Evolutionary conservation across 1,139 yeast species (phyloP), one percentile per base, ranked within the genome.

Genomic region (Magnusiomyces suaveolens): DNA sequence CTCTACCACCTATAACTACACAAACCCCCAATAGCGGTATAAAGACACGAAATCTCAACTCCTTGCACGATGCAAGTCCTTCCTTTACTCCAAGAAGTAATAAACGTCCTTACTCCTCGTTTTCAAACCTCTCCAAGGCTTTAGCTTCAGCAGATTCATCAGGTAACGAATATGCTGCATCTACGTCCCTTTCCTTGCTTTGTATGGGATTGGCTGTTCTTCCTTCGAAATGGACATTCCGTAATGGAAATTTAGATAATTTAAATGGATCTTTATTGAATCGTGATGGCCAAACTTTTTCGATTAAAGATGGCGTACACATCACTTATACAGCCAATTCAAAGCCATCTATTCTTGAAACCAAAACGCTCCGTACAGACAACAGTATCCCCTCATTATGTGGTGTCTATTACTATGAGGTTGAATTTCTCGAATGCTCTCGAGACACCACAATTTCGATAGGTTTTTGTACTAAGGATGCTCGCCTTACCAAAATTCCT

Each of bases 321-420:
- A 53, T 61, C 26, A 59, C 55, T 23, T 57, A 52, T 43, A 50
- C 57, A 21, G 25, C 55, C 14, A 61, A 59, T 12, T 39, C 55
- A 21, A 58, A 58, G 43, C 49, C 59, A 1, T 51, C 54, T 6
- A 51, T 51, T 2, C 62, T 57, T 43, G 64, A 59, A 29, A 57
- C 55, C 16, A 58, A 57, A 18, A 58, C 64, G 1, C 50, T 79
- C 1, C 73, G 74, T 62, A 69, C 82, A 0, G 71, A 80, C 58
- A 63, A 69, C 51, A 63, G 72, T 1, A 67, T 81, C 8, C 75
- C 79, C 1, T 61, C 69, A 2, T 65, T 69, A 20, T 71, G 76
- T 49, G 83, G 84, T 0, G 67, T 82, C 1, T 83, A 76, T 64
- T 83, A 83, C 63, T 83, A 66, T 63, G 88, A 83, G 63, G 69